Percentiles rank a stretch among this genome's conserved stretches.
Evolutionary conservation across 1,139 yeast genomes (phyloP).

Genomic region (Pichia sp.): DNA sequence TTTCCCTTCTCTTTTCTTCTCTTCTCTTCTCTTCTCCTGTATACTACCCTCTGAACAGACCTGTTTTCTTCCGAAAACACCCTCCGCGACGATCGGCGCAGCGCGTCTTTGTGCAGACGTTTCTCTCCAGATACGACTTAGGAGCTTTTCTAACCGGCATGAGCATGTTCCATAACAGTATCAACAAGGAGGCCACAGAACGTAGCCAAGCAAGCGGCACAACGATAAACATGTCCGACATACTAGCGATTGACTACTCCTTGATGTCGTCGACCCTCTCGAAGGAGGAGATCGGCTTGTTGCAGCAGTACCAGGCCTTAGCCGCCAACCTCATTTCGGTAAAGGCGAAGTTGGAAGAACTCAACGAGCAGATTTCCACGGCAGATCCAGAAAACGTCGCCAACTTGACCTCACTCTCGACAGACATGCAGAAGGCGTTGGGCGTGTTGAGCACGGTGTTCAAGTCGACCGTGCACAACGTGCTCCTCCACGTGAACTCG

Average conservation of each 20-base stretch:
- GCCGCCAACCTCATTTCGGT: slow-evolving; percentile 39
- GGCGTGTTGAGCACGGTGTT: slow-evolving; percentile 62
- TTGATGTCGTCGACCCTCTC: slow-evolving; percentile 12
- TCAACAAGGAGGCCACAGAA: neutral
- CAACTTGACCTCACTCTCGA: slow-evolving; percentile 28
- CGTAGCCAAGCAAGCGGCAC: too few species aligned
- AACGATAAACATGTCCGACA: slow-evolving; percentile 14
- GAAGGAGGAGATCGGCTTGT: slow-evolving; percentile 23
- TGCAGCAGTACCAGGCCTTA: slow-evolving; percentile 44
- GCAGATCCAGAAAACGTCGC: slow-evolving; percentile 4
- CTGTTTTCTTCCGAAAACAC: too few species aligned
- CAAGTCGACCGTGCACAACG: slow-evolving; percentile 61
- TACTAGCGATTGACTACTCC: slow-evolving; percentile 10
- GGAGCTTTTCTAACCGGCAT: neutral
- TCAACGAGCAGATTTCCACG: slow-evolving; percentile 17
- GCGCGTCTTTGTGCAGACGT: neutral
- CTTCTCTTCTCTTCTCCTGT: neutral
- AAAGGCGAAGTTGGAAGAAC: slow-evolving; percentile 22
- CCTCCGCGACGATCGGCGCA: neutral
- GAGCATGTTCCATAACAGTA: neutral
- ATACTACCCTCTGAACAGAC: too few species aligned
- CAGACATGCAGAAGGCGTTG: slow-evolving; percentile 60
- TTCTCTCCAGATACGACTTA: too few species aligned
- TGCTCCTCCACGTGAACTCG: slow-evolving; percentile 36
- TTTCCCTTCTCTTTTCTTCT: neutral